These are phyloP conservation scores for Xylariaceae sp. DNA, from an alignment of 2,329 filamentous ascomycete species.

Conservation along the genomic window DNA sequence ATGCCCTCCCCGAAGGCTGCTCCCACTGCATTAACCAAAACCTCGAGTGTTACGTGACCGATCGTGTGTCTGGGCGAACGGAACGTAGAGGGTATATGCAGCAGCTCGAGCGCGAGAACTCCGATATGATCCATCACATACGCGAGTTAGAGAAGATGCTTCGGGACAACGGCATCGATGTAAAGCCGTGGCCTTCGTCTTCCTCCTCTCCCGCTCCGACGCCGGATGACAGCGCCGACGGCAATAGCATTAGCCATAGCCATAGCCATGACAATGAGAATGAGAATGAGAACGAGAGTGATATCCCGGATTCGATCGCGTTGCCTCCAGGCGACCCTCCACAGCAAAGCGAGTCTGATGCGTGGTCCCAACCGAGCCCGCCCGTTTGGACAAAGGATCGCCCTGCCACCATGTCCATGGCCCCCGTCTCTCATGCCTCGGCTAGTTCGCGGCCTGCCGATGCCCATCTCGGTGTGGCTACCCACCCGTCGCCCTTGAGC, in stretches of 20 bases:
- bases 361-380: conserved; percentile 34
- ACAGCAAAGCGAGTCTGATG: conserved; percentile 24
- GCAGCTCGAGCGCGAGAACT: conserved; percentile 67
- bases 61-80: conserved; percentile 77
- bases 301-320: conserved; percentile 22
- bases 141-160: conserved; percentile 64
- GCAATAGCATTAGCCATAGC: conserved; percentile 9
- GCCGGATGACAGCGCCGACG: conserved; percentile 27
- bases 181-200: conserved; percentile 45
- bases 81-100: conserved; percentile 74
- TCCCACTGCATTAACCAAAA: conserved; percentile 73
- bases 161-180: conserved; percentile 54
- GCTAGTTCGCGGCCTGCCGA: conserved; percentile 47
- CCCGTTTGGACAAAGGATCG: conserved; percentile 33
- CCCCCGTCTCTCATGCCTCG: conserved; percentile 20
- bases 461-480: conserved; percentile 61
- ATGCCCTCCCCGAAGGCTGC: conserved; percentile 73
- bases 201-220: conserved; percentile 29
- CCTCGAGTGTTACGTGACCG: conserved; percentile 76
- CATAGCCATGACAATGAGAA: too few relatives aligned
- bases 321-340: conserved; percentile 24
- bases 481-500: conserved; percentile 60
- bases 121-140: conserved; percentile 61
- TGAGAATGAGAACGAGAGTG: too few relatives aligned
- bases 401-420: conserved; percentile 27